Percentiles rank a stretch among this genome's conserved stretches.
phyloP scores from a whole-genome alignment of 768 basidiomycete species.

The Rhodotorula babjevae region DNA sequence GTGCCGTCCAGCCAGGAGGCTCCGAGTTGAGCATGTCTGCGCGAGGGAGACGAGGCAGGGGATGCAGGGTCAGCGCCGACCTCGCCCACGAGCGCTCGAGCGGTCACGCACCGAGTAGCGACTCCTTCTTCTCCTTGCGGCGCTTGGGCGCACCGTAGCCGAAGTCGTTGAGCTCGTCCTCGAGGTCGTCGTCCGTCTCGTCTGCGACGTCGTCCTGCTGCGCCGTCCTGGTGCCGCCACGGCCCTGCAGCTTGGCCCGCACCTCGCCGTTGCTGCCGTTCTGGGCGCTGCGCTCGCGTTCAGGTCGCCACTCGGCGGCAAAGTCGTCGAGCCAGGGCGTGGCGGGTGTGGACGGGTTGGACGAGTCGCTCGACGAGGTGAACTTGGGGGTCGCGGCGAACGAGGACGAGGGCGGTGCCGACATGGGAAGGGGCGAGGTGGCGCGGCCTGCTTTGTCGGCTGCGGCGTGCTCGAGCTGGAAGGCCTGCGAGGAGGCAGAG shows the following conservation, averaged over 20 bases:
- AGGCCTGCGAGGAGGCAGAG: not conserved
- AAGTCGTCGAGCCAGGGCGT: not conserved
- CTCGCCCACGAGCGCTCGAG: no score
- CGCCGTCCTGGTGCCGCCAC: not conserved
- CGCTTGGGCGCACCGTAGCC: conserved; percentile 18
- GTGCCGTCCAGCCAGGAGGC: conserved; percentile 13
- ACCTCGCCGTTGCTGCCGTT: not conserved
- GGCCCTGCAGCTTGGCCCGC: not conserved
- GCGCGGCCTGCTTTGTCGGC: not conserved
- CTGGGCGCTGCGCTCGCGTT: not conserved
- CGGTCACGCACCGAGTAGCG: conserved; percentile 12
- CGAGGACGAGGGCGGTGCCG: not conserved
- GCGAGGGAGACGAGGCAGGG: not conserved
- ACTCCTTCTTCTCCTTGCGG: conserved; percentile 23
- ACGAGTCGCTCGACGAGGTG: not conserved
- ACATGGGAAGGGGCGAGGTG: not conserved
- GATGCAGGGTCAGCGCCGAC: no score
- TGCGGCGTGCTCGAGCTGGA: conserved; percentile 9
- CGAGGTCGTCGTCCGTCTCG: conserved; percentile 20
- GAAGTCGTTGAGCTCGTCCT: conserved; percentile 27
- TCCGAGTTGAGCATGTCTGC: conserved; percentile 32
- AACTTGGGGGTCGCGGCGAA: not conserved
- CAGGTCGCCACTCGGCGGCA: not conserved
- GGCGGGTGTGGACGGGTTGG: not conserved
- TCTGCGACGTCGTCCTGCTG: not conserved